These are phyloP conservation scores for Earliella scabrosa DNA, from an alignment of 1,284 basidiomycete genomes.

Conservation along the genomic window DNA sequence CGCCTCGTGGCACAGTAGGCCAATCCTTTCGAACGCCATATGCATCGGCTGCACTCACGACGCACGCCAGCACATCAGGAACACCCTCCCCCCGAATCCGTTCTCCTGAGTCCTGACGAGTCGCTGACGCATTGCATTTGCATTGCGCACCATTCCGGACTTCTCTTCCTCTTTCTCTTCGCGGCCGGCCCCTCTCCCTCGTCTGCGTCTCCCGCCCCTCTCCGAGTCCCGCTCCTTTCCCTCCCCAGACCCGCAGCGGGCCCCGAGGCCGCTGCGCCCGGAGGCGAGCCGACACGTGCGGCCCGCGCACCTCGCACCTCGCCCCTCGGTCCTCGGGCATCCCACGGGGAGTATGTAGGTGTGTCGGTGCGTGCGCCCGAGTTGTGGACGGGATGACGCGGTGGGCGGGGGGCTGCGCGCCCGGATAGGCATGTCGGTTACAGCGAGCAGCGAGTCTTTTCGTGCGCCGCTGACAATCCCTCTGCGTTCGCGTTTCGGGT, in stretches of 20 bases:
- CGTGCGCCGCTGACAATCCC: neutral
- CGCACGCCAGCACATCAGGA: neutral
- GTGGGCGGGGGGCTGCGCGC: neutral
- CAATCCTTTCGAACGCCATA: neutral
- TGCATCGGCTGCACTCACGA: neutral
- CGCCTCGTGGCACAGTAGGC: neutral
- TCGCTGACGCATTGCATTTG: neutral
- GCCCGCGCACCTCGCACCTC: neutral
- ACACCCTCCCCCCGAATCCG: neutral
- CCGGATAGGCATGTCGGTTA: neutral
- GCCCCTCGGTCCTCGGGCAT: slow-evolving; percentile 2
- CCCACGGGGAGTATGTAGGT: neutral
- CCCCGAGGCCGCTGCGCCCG: slow-evolving; percentile 2
- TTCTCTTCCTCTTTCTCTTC: too few relatives aligned
- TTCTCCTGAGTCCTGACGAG: neutral
- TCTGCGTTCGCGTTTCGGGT: neutral
- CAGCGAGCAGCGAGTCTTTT: neutral
- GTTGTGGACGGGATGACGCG: neutral
- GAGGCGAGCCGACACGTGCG: slow-evolving; percentile 3
- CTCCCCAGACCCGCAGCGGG: neutral
- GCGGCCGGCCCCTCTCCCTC: too few relatives aligned
- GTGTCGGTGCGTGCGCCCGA: neutral
- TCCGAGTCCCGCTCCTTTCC: neutral
- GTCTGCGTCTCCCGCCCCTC: too few relatives aligned
- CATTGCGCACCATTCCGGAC: too few relatives aligned